Conservation (phyloP, 345 rosid species). For the Erysimum cheiranthoides region DNA sequence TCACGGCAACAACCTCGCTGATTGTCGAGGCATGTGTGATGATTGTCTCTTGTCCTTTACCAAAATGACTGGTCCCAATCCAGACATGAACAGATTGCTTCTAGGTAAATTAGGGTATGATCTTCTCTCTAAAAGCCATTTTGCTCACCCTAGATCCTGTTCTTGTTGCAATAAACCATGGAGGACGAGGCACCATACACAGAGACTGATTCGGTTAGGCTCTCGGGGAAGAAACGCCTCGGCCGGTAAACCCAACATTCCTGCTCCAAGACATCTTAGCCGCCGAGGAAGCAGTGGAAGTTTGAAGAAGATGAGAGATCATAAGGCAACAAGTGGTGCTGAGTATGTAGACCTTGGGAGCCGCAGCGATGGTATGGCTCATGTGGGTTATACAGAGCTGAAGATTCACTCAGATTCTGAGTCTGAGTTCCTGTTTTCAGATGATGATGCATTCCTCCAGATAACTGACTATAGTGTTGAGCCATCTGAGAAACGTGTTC, state of each 20-base stretch:
- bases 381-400: constrained; percentile 59
- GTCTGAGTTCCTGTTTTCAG: constrained; percentile 60
- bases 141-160: constrained; percentile 49
- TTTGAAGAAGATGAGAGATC: constrained; percentile 52
- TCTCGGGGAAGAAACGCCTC: constrained; percentile 35
- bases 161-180: constrained; percentile 69
- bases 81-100: constrained; percentile 54
- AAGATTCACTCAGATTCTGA: constrained; percentile 60
- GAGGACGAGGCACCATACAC: constrained; percentile 52
- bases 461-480: constrained; percentile 43
- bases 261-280: constrained; percentile 43
- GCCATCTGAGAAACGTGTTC: constrained; percentile 37
- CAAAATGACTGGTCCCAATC: constrained; percentile 56
- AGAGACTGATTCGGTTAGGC: constrained; percentile 48
- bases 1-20: constrained; percentile 64
- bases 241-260: constrained; percentile 45
- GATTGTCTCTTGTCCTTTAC: constrained; percentile 69
- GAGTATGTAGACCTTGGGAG: constrained; percentile 38
- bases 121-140: constrained; percentile 47
- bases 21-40: constrained; percentile 66
- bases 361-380: constrained; percentile 55
- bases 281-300: constrained; percentile 43
- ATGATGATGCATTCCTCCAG: constrained; percentile 49
- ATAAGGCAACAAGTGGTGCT: constrained; percentile 37
- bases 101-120: constrained; percentile 56